Evolutionary conservation across 768 basidiomycete genomes (phyloP).

Genomic region (Naganishia kalamii): DNA sequence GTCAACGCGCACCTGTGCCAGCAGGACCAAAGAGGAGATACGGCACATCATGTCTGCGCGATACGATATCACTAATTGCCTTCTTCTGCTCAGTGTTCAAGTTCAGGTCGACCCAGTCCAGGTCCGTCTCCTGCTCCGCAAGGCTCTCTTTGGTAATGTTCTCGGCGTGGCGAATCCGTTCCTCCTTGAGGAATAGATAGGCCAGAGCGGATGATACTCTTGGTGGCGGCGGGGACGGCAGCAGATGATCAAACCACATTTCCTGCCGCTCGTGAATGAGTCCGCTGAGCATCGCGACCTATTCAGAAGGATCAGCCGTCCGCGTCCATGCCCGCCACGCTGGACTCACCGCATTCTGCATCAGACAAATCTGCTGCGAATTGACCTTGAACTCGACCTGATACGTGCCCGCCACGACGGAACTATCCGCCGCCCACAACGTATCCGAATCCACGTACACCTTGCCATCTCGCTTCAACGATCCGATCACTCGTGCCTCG

Average conservation of each 20-base stretch:
- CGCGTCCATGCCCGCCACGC: not conserved
- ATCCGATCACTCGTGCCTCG: constrained; percentile 39
- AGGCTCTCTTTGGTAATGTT: too few relatives aligned
- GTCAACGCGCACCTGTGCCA: constrained; percentile 31
- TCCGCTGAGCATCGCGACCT: constrained; percentile 8
- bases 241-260: constrained; percentile 1
- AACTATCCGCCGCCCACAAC: constrained; percentile 6
- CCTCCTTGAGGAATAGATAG: constrained; percentile 39
- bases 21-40: constrained; percentile 46
- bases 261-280: not conserved
- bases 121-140: not conserved
- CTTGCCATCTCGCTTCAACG: constrained; percentile 34
- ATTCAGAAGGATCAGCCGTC: not conserved
- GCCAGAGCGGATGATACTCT: not conserved
- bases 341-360: constrained; percentile 38
- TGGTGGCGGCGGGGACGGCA: not conserved
- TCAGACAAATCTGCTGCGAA: constrained; percentile 25
- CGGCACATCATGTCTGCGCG: constrained; percentile 29
- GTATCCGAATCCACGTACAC: constrained; percentile 33
- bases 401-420: constrained; percentile 26
- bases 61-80: constrained; percentile 35
- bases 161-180: constrained; percentile 5
- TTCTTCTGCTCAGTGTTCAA: constrained; percentile 43
- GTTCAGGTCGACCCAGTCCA: constrained; percentile 31
- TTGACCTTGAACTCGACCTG: constrained; percentile 30